phyloP scores from a whole-genome alignment of 305 asterid genomes.

The Fraxinus dipetala region DNA sequence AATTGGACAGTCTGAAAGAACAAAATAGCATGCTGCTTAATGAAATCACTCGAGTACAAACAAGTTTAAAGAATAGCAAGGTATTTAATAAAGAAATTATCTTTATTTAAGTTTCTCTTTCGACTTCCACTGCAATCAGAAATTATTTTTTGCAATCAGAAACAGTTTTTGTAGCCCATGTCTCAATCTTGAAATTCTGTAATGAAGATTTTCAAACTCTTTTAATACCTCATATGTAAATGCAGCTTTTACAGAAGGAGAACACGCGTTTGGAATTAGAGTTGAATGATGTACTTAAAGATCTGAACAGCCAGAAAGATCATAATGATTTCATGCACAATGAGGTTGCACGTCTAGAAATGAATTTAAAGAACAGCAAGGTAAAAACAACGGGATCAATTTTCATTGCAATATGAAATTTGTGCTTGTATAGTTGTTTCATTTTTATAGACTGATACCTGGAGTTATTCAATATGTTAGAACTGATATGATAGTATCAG shows the following conservation, averaged over 20 bases:
- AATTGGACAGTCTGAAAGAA: conserved; percentile 52
- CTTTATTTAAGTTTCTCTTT: neutral
- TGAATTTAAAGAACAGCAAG: conserved; percentile 54
- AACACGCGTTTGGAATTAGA: conserved; percentile 47
- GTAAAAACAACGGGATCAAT: conserved; percentile 30
- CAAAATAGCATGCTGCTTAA: conserved; percentile 42
- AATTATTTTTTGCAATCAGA: neutral
- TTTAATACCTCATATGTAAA: conserved; percentile 3
- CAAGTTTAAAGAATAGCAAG: conserved; percentile 46
- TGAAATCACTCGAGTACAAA: conserved; percentile 49
- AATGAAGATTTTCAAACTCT: neutral
- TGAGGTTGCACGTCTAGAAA: conserved; percentile 50
- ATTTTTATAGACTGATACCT: neutral
- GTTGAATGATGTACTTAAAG: conserved; percentile 45
- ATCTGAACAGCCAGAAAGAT: conserved; percentile 54
- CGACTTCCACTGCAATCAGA: neutral
- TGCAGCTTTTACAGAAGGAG: conserved; percentile 69
- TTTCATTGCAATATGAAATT: neutral
- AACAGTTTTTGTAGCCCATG: neutral
- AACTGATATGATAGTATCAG: neutral
- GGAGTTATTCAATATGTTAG: neutral
- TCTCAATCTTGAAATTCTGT: neutral
- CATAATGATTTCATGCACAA: conserved; percentile 45
- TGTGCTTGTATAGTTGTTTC: neutral
- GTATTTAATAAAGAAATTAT: conserved; percentile 27